A percentile compares a stretch with the other conserved stretches of the same genome.
These are phyloP conservation scores for Carex arenaria DNA, from an alignment of 202 grass and related monocot species.

Conservation along the genomic window DNA sequence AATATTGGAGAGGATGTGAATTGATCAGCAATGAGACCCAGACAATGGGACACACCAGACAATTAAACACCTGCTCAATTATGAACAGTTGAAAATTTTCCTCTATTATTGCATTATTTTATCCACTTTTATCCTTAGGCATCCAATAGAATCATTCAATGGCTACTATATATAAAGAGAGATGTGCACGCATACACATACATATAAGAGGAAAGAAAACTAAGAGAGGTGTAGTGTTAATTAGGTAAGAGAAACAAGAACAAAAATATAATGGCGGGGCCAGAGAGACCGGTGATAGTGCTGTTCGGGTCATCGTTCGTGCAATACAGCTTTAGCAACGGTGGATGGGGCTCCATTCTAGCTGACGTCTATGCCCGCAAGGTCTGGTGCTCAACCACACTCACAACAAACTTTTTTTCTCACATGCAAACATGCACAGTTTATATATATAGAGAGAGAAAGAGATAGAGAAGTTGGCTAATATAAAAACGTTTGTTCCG, in stretches of 20 bases:
- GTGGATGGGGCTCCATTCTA: slow-evolving; percentile 67
- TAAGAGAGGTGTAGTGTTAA: not conserved
- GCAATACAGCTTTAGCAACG: slow-evolving; percentile 78
- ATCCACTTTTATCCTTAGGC: too few species aligned
- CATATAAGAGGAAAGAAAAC: not conserved
- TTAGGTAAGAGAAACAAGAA: not conserved
- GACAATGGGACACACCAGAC: too few species aligned
- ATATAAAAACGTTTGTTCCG: too few species aligned
- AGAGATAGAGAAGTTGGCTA: too few species aligned
- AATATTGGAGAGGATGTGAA: too few species aligned
- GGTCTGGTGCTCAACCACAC: slow-evolving; percentile 23
- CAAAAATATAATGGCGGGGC: slow-evolving; percentile 32
- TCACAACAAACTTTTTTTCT: not conserved
- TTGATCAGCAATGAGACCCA: too few species aligned
- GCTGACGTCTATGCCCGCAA: slow-evolving; percentile 77
- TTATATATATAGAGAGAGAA: not conserved
- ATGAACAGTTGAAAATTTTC: too few species aligned
- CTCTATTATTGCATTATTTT: too few species aligned
- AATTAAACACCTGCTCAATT: too few species aligned
- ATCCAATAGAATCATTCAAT: too few species aligned
- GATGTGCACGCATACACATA: not conserved
- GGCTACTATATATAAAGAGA: not conserved
- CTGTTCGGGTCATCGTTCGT: slow-evolving; percentile 89
- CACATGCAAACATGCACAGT: not conserved
- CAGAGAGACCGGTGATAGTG: slow-evolving; percentile 46